Base-by-base conservation (phyloP, 257 asterid genomes). In the Solanum etuberosum region DNA sequence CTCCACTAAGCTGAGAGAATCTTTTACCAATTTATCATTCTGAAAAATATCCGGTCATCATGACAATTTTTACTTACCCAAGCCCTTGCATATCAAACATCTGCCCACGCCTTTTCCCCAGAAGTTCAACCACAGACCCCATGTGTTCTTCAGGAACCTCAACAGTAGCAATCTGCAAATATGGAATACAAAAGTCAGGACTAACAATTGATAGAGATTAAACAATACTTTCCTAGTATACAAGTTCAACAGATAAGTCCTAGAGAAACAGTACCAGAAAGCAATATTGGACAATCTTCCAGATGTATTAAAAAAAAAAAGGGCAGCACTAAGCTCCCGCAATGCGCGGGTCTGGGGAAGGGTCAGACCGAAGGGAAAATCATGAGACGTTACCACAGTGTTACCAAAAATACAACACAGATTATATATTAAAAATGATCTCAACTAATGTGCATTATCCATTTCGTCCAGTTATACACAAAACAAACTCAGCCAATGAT, bases 121-220 rank as follows among this genome's bases (percentile, higher is more conserved):
- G 99, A 91, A 97, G 97, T 91, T 97, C 99, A 63, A 97, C 97
- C 54, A 96, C 98, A 10, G 98, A 87, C 61, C 99, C 99, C 95
- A 96, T 81, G 89, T 94, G 94, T 89, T 90, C 98, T 92, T 97
- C 99, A 9, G 94, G 98, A 85, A 96, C 99, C 91, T 97, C 99
- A 68, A 96, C 99, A 54, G 96, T 91, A 63, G 99, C 98, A 88
- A 94, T 92, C 98, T 96, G 95, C 86, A 90, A 54, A 89, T 81
- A 84, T 71, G 86, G 68, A 83, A 74, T 87, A 11, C 42, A 29
- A 31, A 46, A 18, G 29, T 80, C 42, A 27, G 10, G 65, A 15
- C 42, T 18, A 80, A 46, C 85, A 51, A 80, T 9, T 80, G 16
- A 80, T 48, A 80, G 68, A 80, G 42, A 29, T 78, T 48, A 78